These are phyloP conservation scores for Ocimum tenuiflorum DNA, from an alignment of 257 asterid genomes.

Conservation along the genomic window DNA sequence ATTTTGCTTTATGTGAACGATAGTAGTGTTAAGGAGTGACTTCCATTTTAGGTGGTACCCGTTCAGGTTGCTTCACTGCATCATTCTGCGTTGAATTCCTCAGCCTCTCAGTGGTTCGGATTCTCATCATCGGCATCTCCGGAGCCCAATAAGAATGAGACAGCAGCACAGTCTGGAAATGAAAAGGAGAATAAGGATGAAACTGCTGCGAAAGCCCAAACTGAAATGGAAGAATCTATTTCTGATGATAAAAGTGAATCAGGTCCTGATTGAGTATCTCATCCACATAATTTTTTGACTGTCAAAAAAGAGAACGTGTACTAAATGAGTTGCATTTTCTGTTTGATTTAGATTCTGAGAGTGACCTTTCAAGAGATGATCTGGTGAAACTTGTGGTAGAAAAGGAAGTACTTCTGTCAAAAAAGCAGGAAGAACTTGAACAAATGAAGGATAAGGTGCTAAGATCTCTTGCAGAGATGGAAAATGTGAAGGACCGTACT, in stretches of 20 bases:
- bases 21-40: conserved; percentile 1
- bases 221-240: conserved; percentile 30
- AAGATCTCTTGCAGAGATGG: conserved; percentile 71
- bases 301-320: conserved; percentile 21
- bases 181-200: conserved; percentile 26
- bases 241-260: conserved; percentile 43
- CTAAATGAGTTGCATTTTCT: conserved; percentile 38
- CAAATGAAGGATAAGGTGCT: conserved; percentile 63
- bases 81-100: conserved; percentile 32
- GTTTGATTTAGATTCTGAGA: conserved; percentile 46
- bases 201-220: conserved; percentile 22
- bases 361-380: conserved; percentile 66
- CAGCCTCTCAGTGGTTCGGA: conserved; percentile 43
- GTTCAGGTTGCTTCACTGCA: conserved; percentile 39
- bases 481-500: conserved; percentile 67
- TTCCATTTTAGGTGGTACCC: conserved; percentile 33
- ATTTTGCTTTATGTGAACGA: neutral
- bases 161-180: conserved; percentile 29
- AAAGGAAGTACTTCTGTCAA: conserved; percentile 50
- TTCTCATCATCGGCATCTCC: conserved; percentile 67
- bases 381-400: conserved; percentile 63
- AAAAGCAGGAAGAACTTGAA: conserved; percentile 52
- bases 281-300: conserved; percentile 13
- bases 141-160: conserved; percentile 46
- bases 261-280: conserved; percentile 36